These are phyloP conservation scores for Vigna radiata DNA, from an alignment of 306 rosid species.

Conservation along the genomic window DNA sequence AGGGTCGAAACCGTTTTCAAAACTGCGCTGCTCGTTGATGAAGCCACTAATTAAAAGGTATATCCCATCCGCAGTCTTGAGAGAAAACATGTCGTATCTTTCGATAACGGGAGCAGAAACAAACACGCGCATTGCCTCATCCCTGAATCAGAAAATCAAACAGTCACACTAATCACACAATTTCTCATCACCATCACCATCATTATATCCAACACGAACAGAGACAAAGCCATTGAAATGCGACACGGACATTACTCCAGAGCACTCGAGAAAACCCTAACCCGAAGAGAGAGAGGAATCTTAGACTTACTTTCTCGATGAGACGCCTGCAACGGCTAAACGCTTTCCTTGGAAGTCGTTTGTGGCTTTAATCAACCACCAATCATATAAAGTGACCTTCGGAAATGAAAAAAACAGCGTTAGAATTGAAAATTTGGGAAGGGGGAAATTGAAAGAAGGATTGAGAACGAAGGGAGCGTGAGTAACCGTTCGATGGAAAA, in stretches of 20 bases:
- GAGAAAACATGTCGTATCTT: constrained; percentile 58
- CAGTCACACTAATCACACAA: not conserved
- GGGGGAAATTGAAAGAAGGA: not conserved
- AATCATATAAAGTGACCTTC: constrained; percentile 63
- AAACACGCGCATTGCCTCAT: constrained; percentile 59
- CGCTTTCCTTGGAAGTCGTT: constrained; percentile 51
- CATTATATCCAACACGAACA: not conserved
- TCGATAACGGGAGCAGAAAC: constrained; percentile 67
- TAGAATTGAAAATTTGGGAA: not conserved
- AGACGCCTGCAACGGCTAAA: constrained; percentile 66
- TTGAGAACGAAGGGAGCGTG: not conserved
- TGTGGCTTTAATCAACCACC: constrained; percentile 69
- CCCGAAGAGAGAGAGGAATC: not conserved
- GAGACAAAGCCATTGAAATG: not conserved
- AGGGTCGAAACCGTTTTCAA: constrained; percentile 62
- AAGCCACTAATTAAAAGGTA: constrained; percentile 54
- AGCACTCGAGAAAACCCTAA: constrained; percentile 38
- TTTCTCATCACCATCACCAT: not conserved
- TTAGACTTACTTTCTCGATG: constrained; percentile 53
- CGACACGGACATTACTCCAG: not conserved
- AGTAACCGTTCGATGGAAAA: constrained; percentile 48
- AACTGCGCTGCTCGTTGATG: constrained; percentile 60
- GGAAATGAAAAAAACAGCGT: not conserved
- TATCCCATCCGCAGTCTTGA: constrained; percentile 74
- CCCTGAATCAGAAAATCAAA: constrained; percentile 47